phyloP scores from a whole-genome alignment of 2,329 filamentous ascomycete genomes.

The Fusarium avenaceum region DNA sequence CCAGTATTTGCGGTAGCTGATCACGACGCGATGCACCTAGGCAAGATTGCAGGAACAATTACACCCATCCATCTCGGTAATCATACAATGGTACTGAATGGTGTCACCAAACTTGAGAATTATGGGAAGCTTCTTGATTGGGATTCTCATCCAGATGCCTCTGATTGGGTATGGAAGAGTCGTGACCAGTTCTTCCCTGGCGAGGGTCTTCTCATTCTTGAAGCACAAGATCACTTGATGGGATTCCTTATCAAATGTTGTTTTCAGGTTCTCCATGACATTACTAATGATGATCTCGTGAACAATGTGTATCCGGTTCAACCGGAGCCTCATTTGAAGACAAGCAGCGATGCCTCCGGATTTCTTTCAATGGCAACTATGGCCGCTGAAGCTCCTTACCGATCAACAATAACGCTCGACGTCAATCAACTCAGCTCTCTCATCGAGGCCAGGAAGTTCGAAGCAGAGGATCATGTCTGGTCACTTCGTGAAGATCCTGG shows the following conservation, averaged over 20 bases:
- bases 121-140: conserved; percentile 55
- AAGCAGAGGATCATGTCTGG: conserved; percentile 68
- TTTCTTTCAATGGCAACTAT: conserved; percentile 57
- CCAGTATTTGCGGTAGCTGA: too few relatives aligned
- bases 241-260: too few relatives aligned
- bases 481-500: conserved; percentile 69
- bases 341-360: conserved; percentile 49
- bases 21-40: too few relatives aligned
- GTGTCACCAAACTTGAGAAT: too few relatives aligned
- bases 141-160: conserved; percentile 55
- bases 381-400: conserved; percentile 66
- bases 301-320: too few relatives aligned
- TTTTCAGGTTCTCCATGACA: too few relatives aligned
- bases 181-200: conserved; percentile 60
- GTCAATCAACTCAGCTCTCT: conserved; percentile 60
- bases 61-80: too few relatives aligned
- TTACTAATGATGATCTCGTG: too few relatives aligned
- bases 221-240: too few relatives aligned
- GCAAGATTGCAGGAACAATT: too few relatives aligned
- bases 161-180: too few relatives aligned
- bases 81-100: too few relatives aligned
- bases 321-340: conserved; percentile 55
- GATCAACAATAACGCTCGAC: conserved; percentile 62
- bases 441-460: conserved; percentile 56
- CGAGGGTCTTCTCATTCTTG: conserved; percentile 64